phyloP scores from a whole-genome alignment of 2,329 filamentous ascomycete species.

The Colletotrichum musae region DNA sequence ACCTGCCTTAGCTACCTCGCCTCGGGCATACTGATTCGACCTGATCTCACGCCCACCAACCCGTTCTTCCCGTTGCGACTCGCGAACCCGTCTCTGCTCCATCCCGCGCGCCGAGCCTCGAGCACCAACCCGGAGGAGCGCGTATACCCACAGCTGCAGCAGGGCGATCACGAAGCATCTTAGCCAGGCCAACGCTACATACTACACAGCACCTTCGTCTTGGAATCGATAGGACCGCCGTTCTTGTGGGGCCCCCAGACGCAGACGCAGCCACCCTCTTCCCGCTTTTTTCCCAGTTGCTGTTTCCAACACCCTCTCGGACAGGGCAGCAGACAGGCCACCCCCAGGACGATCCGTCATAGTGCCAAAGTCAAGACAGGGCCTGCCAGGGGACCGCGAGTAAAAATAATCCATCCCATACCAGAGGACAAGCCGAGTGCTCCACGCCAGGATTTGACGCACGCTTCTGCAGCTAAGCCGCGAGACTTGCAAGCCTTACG shows the following conservation, averaged over 20 bases:
- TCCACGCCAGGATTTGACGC: slow-evolving; percentile 62
- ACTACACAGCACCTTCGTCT: slow-evolving; percentile 24
- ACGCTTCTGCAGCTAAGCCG: slow-evolving; percentile 70
- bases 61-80: slow-evolving; percentile 16
- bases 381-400: slow-evolving; percentile 51
- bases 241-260: slow-evolving; percentile 53
- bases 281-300: slow-evolving; percentile 47
- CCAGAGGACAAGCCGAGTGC: slow-evolving; percentile 30
- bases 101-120: slow-evolving; percentile 35
- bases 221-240: slow-evolving; percentile 42
- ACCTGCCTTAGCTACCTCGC: slow-evolving; percentile 14
- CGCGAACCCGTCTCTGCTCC: slow-evolving; percentile 18
- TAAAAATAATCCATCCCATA: slow-evolving; percentile 47
- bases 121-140: slow-evolving; percentile 39
- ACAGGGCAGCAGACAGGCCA: slow-evolving; percentile 46
- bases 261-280: slow-evolving; percentile 53
- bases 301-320: slow-evolving; percentile 43
- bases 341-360: slow-evolving; percentile 54
- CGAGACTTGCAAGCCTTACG: slow-evolving; percentile 67
- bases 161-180: slow-evolving; percentile 41
- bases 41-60: slow-evolving; percentile 28
- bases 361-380: slow-evolving; percentile 57
- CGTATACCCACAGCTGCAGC: slow-evolving; percentile 41
- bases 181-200: slow-evolving; percentile 29
- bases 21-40: slow-evolving; percentile 36